phyloP scores from a whole-genome alignment of 257 asterid species.

The Gentiana macrophylla region DNA sequence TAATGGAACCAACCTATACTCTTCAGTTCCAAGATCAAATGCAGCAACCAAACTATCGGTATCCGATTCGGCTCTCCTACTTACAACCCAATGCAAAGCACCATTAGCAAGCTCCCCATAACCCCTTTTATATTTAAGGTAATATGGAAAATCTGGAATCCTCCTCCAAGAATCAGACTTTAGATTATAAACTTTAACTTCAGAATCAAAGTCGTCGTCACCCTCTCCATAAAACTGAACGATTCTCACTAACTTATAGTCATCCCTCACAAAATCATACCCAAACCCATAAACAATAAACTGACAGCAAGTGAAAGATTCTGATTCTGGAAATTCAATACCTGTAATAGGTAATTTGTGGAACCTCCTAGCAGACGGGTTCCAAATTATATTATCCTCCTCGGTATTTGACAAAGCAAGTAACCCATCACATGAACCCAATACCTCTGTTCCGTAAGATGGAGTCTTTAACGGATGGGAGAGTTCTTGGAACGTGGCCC shows the following conservation, averaged over 20 bases:
- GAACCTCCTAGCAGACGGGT: constrained; percentile 13
- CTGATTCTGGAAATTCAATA: background rate
- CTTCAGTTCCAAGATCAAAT: constrained; percentile 7
- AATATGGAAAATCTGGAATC: constrained; percentile 6
- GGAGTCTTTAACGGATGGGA: too few relatives aligned
- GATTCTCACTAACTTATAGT: constrained; percentile 11
- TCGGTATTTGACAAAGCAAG: constrained; percentile 1
- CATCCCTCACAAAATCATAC: constrained; percentile 13
- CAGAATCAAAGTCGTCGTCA: constrained; percentile 4
- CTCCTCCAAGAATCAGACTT: constrained; percentile 6
- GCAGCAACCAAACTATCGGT: constrained; percentile 4
- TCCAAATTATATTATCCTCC: constrained; percentile 9
- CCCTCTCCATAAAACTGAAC: constrained; percentile 4
- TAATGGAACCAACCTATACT: constrained; percentile 1
- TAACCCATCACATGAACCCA: constrained; percentile 14
- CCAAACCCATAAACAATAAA: constrained; percentile 4
- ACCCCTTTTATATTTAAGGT: background rate
- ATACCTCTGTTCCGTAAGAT: background rate
- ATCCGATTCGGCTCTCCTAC: background rate
- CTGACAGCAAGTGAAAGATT: background rate
- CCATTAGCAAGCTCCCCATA: constrained; percentile 5
- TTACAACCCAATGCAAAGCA: constrained; percentile 4
- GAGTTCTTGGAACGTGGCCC: too few relatives aligned
- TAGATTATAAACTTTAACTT: constrained; percentile 1
- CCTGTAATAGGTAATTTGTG: constrained; percentile 1